Base-by-base conservation (phyloP, 371 early-diverging fungal genomes). In the Syncephalastrum monosporum region DNA sequence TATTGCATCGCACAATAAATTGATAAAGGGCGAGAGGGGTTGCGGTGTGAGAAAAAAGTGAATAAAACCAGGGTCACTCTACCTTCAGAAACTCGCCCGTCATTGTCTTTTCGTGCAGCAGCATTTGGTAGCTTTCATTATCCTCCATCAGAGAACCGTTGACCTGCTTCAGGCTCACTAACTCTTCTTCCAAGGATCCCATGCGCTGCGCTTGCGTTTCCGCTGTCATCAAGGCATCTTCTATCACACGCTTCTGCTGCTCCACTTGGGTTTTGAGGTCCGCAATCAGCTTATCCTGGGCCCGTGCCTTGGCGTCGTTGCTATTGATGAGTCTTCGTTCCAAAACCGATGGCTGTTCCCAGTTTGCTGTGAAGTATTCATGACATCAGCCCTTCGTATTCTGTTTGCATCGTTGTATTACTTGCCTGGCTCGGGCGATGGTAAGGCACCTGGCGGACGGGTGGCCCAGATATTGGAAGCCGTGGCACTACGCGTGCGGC, bases 61-160 rank as follows among this genome's bases (percentile, higher is more conserved):
- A 53, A 53, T 38, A 53, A 38, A 15, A 47, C 10, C 23, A 27
- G 43, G 55, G 24, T 38, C 21, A 23, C 21, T 27, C 33, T 64
- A 64, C 64, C 57, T 60, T 73, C 57, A 75, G 72, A 49, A 87
- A 80, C 56, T 88, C 89, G 54, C 91, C 92, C 60, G 79, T 83
- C 70, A 90, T 84, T 3, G 91, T 88, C 61, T 84, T 87, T 71
- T 91, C 89, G 55, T 88, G 88, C 63, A 91, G 60, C 47, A 93
- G 69, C 33, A 88, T 67, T 66, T 92, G 92, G 71, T 85, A 91
- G 45, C 88, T 81, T 69, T 92, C 94, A 67, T 88, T 91, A 47
- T 92, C 94, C 59, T 92, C 91, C 85, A 86, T 84, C 49, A 92
- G 68, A 3, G 83, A 74, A 51, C 66, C 70, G 65, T 89, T 90